phyloP scores from a whole-genome alignment of 2,329 filamentous ascomycete genomes.

The Thelonectria discophora region DNA sequence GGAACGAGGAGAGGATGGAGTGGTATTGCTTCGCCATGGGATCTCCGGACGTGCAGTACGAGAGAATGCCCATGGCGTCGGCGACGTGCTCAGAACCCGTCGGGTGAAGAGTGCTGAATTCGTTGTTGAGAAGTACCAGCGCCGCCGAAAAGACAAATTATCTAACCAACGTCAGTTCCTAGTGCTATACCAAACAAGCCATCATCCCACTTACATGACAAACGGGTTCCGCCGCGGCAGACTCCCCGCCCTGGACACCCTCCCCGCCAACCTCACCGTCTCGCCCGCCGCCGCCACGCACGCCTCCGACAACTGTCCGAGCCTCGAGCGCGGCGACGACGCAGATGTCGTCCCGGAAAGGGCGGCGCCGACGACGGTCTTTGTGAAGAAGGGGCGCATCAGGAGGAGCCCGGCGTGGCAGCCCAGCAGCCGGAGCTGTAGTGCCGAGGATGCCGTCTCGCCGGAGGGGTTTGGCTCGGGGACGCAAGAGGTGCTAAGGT shows the following conservation, averaged over 20 bases:
- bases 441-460: constrained; percentile 51
- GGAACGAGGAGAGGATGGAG: constrained; percentile 61
- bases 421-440: constrained; percentile 70
- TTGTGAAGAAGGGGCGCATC: constrained; percentile 71
- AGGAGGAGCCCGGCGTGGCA: constrained; percentile 70
- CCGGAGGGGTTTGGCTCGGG: constrained; percentile 45
- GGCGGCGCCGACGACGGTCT: constrained; percentile 57
- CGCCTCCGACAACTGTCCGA: constrained; percentile 59
- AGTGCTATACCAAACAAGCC: not conserved
- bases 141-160: constrained; percentile 66
- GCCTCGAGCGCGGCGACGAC: constrained; percentile 38
- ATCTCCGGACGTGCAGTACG: constrained; percentile 58
- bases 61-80: constrained; percentile 58
- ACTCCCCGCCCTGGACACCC: constrained; percentile 54
- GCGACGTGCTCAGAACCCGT: constrained; percentile 53
- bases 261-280: constrained; percentile 58
- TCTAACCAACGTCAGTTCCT: constrained; percentile 46
- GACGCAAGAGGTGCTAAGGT: constrained; percentile 58
- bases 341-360: constrained; percentile 6
- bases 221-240: constrained; percentile 64
- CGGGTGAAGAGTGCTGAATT: constrained; percentile 60
- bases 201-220: constrained; percentile 57
- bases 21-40: constrained; percentile 59
- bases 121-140: constrained; percentile 64
- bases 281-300: constrained; percentile 62